Evolutionary conservation across 139 green algal species (phyloP).

Genomic region (Bryopsis sp.): DNA sequence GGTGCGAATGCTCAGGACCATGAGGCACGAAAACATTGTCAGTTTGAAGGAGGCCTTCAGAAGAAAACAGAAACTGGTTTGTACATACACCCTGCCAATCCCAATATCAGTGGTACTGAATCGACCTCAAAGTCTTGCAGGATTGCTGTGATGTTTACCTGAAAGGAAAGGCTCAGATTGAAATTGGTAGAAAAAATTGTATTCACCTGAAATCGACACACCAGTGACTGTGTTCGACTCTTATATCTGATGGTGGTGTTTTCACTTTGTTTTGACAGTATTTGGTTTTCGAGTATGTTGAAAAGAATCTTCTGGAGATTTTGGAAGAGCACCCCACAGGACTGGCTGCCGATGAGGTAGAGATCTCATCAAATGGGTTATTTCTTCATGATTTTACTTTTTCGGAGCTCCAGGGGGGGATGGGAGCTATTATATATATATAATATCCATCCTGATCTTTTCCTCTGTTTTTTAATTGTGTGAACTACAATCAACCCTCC

Average conservation of each 20-base stretch:
- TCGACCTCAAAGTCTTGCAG: too few species aligned
- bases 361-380: not conserved
- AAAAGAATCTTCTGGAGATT: constrained; percentile 71
- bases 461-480: too few species aligned
- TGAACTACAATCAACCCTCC: too few species aligned
- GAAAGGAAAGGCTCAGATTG: not conserved
- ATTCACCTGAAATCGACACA: too few species aligned
- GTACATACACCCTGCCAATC: constrained; percentile 12
- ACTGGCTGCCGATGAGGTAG: constrained; percentile 38
- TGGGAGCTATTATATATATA: too few species aligned
- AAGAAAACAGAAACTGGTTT: constrained; percentile 62
- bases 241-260: too few species aligned
- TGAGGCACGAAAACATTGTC: constrained; percentile 80
- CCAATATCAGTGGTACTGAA: too few species aligned
- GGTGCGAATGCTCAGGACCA: constrained; percentile 67
- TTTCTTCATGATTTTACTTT: not conserved
- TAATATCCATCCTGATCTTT: too few species aligned
- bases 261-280: constrained; percentile 39
- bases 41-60: constrained; percentile 81
- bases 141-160: constrained; percentile 10
- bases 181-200: too few species aligned
- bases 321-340: constrained; percentile 55
- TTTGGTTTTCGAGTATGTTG: constrained; percentile 88
- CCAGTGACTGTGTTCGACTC: too few species aligned
- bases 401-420: not conserved